Evolutionary conservation across 208 protist species (phyloP).

Genomic region (Trypanosoma platydactyli): DNA sequence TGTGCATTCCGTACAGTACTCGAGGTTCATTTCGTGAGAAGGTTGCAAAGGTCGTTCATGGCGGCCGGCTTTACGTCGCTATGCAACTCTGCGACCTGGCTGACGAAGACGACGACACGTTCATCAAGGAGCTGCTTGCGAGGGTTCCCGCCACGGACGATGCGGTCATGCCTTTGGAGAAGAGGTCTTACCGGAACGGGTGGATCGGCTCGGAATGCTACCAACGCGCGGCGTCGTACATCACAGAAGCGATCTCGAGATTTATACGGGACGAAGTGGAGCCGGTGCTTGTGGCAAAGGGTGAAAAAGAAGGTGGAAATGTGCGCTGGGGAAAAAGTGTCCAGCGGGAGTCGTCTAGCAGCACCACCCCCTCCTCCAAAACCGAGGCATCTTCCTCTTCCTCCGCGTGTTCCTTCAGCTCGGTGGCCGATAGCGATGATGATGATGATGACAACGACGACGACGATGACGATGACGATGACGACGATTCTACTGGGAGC

Average conservation of each 20-base stretch:
- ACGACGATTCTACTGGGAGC: no score
- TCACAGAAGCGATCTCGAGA: conserved; percentile 30
- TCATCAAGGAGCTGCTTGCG: conserved; percentile 35
- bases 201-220: conserved; percentile 56
- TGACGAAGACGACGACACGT: conserved; percentile 29
- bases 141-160: conserved; percentile 2
- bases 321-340: not conserved
- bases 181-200: conserved; percentile 32
- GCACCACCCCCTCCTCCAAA: not conserved
- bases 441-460: no score
- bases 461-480: no score
- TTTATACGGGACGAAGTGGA: conserved; percentile 52
- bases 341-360: not conserved
- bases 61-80: conserved; percentile 22
- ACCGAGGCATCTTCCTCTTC: not conserved
- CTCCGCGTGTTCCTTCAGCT: not conserved
- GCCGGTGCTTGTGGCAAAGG: conserved; percentile 33
- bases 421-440: no score
- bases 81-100: conserved; percentile 51
- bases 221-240: conserved; percentile 32
- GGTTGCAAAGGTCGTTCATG: conserved; percentile 20
- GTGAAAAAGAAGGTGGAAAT: not conserved
- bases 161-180: conserved; percentile 26
- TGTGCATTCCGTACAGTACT: conserved; percentile 5
- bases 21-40: conserved; percentile 14